A percentile compares a stretch with the other conserved stretches of the same genome.
Conservation (phyloP, 208 protist species). For the Trypanosoma mega region DNA sequence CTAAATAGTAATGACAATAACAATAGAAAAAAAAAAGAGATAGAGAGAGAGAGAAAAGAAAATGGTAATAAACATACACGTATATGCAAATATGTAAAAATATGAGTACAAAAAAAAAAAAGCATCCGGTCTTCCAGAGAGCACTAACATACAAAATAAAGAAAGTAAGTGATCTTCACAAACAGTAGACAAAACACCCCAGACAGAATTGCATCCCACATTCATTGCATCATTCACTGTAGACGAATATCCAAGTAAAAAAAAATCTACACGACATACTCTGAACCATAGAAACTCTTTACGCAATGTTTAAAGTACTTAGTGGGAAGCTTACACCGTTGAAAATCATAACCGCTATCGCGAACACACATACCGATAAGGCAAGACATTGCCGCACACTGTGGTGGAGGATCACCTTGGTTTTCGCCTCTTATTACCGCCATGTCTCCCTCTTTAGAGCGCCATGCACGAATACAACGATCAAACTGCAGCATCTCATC, state of each 20-base stretch:
- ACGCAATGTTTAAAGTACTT: conserved; percentile 84
- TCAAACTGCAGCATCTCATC: conserved; percentile 45
- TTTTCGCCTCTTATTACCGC: conserved; percentile 67
- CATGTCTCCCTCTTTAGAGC: conserved; percentile 32
- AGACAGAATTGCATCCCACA: no score
- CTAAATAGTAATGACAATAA: conserved; percentile 4
- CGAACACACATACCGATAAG: conserved; percentile 71
- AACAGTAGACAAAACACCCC: no score
- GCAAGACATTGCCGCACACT: conserved; percentile 77
- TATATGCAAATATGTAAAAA: neutral
- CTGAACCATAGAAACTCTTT: conserved; percentile 66
- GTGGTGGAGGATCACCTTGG: conserved; percentile 70
- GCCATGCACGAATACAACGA: conserved; percentile 54
- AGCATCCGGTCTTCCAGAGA: no score
- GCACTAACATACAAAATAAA: no score
- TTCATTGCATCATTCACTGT: neutral
- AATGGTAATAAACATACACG: conserved; percentile 9
- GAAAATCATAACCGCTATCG: conserved; percentile 74
- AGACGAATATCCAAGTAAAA: conserved; percentile 1
- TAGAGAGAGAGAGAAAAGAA: conserved; percentile 13
- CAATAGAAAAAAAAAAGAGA: conserved; percentile 14
- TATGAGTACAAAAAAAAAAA: no score
- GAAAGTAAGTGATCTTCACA: no score
- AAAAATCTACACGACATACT: conserved; percentile 46
- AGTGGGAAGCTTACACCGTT: conserved; percentile 62